phyloP scores from a whole-genome alignment of 176 grass and related monocot species.

The Ensete ventricosum region DNA sequence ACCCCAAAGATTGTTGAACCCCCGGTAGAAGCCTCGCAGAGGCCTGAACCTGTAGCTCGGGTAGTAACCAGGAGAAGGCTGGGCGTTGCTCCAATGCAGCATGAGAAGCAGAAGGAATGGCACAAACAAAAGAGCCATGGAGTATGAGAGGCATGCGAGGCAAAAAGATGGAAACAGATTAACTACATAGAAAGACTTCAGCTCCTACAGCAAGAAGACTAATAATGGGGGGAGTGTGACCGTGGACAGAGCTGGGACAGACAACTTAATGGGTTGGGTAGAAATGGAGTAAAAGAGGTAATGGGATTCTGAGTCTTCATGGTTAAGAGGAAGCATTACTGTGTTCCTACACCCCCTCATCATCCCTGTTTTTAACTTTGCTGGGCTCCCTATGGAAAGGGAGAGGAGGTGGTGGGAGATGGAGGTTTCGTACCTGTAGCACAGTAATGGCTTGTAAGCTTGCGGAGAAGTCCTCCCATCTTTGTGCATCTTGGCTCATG shows the following conservation, averaged over 20 bases:
- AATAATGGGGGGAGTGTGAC: not conserved
- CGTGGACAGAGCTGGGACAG: not conserved
- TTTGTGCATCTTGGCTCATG: not conserved
- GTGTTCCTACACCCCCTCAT: not conserved
- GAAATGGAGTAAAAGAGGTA: not conserved
- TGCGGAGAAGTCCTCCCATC: not conserved
- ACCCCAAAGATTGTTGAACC: constrained; percentile 16
- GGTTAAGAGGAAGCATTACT: not conserved
- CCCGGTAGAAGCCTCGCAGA: not conserved
- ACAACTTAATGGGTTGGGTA: constrained; percentile 5
- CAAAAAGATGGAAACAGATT: too few relatives aligned
- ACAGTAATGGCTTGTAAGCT: not conserved
- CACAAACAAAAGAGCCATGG: constrained; percentile 11
- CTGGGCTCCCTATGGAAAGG: not conserved
- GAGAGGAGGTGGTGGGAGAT: not conserved
- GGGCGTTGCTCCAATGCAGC: constrained; percentile 1
- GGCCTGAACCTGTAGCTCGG: constrained; percentile 15
- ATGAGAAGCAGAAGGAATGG: constrained; percentile 1
- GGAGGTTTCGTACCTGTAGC: not conserved
- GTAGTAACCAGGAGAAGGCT: constrained; percentile 17
- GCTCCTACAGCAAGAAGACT: not conserved
- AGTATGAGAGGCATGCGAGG: not conserved
- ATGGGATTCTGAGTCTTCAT: not conserved
- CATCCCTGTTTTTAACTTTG: not conserved
- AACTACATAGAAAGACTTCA: not conserved